Evolutionary conservation across 331 rosid species (phyloP).

Genomic region (Cucumis variabilis): DNA sequence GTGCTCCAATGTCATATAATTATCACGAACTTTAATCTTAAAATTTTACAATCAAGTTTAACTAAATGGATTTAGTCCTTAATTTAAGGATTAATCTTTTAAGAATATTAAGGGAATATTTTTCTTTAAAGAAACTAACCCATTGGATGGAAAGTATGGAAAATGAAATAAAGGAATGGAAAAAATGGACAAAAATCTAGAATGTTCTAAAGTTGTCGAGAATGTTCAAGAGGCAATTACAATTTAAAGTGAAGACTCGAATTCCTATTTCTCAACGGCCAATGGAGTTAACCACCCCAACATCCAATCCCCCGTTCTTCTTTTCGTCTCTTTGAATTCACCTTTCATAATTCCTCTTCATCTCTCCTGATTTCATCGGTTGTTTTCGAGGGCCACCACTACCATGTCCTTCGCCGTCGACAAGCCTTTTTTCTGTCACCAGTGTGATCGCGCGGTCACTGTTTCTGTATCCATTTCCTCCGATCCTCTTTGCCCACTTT

Average conservation of each 20-base stretch:
- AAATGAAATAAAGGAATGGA: not conserved
- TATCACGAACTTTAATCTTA: too few relatives aligned
- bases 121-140: too few relatives aligned
- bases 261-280: not conserved
- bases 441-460: conserved; percentile 63
- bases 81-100: too few relatives aligned
- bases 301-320: not conserved
- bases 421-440: conserved; percentile 71
- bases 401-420: conserved; percentile 31
- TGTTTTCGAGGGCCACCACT: not conserved
- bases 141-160: not conserved
- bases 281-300: not conserved
- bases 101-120: too few relatives aligned
- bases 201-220: not conserved
- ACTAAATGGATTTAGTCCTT: too few relatives aligned
- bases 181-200: not conserved
- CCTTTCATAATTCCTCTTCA: not conserved
- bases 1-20: too few relatives aligned
- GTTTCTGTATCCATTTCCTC: conserved; percentile 52
- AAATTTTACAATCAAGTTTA: too few relatives aligned
- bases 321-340: not conserved
- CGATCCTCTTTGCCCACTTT: conserved; percentile 71
- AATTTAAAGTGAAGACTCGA: not conserved
- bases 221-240: not conserved
- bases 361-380: not conserved